Conservation (phyloP, 2,329 filamentous ascomycete genomes). For the Nothophoma quercina region DNA sequence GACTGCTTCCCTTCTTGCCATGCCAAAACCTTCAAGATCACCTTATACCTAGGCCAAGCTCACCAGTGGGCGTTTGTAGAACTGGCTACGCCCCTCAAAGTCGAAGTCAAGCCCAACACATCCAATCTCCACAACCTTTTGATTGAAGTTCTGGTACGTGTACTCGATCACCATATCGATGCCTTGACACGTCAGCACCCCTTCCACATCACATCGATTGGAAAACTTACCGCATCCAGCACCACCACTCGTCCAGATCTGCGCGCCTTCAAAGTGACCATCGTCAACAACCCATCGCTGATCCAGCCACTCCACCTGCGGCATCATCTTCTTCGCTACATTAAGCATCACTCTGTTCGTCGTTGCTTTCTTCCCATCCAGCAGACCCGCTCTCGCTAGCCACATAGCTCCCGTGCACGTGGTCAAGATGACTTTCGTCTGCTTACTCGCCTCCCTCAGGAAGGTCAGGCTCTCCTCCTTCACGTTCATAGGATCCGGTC, state of each 20-base stretch:
- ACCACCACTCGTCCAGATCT: constrained; percentile 52
- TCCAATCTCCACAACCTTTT: constrained; percentile 23
- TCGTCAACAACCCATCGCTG: constrained; percentile 51
- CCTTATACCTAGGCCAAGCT: constrained; percentile 5
- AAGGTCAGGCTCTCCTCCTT: constrained; percentile 46
- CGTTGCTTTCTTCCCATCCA: constrained; percentile 51
- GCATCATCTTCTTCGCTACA: constrained; percentile 38
- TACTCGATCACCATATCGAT: constrained; percentile 38
- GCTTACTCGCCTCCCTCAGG: constrained; percentile 47
- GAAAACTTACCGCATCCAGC: constrained; percentile 46
- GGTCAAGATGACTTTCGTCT: constrained; percentile 49
- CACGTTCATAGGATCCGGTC: constrained; percentile 42
- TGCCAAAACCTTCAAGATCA: too few species aligned
- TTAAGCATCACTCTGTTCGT: constrained; percentile 47
- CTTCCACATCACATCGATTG: neutral
- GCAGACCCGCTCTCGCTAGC: constrained; percentile 48
- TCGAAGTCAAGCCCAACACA: constrained; percentile 32
- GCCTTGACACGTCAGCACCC: constrained; percentile 22
- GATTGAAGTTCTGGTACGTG: constrained; percentile 28
- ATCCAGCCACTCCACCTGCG: constrained; percentile 49
- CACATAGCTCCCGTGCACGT: constrained; percentile 52
- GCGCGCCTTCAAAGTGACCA: constrained; percentile 38
- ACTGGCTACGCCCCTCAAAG: constrained; percentile 22
- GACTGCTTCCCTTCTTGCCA: too few species aligned
- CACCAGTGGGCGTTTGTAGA: constrained; percentile 18